Percentiles rank a stretch among this genome's conserved stretches.
These are phyloP conservation scores for Filosporella fistucella DNA, from an alignment of 495 filamentous ascomycete species.

Conservation along the genomic window DNA sequence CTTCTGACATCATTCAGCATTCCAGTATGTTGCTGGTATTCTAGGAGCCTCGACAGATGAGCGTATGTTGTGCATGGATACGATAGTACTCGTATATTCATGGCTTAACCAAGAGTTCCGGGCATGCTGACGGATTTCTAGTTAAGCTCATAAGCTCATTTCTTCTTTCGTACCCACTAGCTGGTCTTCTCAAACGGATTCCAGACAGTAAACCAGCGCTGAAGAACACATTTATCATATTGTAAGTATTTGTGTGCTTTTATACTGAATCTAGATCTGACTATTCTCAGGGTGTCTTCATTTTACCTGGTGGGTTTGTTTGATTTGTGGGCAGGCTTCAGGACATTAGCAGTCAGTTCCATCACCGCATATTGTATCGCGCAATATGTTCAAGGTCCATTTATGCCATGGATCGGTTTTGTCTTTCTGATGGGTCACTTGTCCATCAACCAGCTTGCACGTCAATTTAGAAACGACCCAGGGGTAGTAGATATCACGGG, in stretches of 20 bases:
- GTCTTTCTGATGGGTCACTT: constrained; percentile 94
- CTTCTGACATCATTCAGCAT: constrained; percentile 52
- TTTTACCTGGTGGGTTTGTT: constrained; percentile 97
- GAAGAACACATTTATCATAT: constrained; percentile 87
- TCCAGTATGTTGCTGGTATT: constrained; percentile 55
- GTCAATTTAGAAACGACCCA: constrained; percentile 64
- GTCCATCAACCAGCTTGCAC: constrained; percentile 80
- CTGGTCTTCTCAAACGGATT: constrained; percentile 82
- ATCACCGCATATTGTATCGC: constrained; percentile 79
- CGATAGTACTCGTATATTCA: neutral
- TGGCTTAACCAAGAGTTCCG: too few species aligned
- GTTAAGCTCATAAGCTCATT: constrained; percentile 93
- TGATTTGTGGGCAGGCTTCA: constrained; percentile 83
- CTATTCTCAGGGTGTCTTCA: constrained; percentile 52
- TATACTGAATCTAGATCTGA: constrained; percentile 4
- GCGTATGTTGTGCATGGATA: constrained; percentile 52
- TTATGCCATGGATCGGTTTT: constrained; percentile 98
- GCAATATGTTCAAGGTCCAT: constrained; percentile 77
- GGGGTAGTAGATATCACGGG: constrained; percentile 81
- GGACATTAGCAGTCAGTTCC: constrained; percentile 74
- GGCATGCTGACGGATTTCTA: constrained; percentile 32
- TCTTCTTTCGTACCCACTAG: constrained; percentile 88
- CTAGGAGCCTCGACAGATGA: constrained; percentile 85
- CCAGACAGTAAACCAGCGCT: constrained; percentile 79
- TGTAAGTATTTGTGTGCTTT: constrained; percentile 34